phyloP scores from a whole-genome alignment of 2,329 filamentous ascomycete species.

The Fusarium luffae region DNA sequence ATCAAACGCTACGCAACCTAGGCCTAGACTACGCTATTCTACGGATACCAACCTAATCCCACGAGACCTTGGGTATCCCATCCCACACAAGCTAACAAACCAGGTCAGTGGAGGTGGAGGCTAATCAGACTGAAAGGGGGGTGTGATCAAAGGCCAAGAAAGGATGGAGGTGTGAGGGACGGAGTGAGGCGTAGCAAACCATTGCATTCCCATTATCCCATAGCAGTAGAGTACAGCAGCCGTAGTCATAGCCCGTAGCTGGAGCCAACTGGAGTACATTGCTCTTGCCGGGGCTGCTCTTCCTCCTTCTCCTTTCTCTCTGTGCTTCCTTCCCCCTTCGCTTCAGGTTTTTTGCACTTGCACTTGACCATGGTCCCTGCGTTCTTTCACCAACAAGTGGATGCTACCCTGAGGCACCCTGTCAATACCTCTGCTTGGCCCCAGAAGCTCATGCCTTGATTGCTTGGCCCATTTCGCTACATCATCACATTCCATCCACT shows the following conservation, averaged over 20 bases:
- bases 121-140: neutral
- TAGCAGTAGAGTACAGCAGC: neutral
- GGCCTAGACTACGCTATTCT: neutral
- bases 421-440: constrained; percentile 3
- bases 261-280: neutral
- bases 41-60: constrained; percentile 26
- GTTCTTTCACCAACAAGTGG: constrained; percentile 10
- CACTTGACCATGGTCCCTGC: constrained; percentile 14
- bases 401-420: constrained; percentile 14
- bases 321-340: constrained; percentile 14
- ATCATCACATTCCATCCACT: constrained; percentile 41
- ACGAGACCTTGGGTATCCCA: constrained; percentile 22
- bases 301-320: constrained; percentile 7
- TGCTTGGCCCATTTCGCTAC: constrained; percentile 37
- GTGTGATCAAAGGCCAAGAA: constrained; percentile 2
- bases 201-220: neutral
- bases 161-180: constrained; percentile 3
- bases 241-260: neutral
- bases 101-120: neutral
- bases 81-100: constrained; percentile 1
- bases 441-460: constrained; percentile 18
- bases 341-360: constrained; percentile 11
- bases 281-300: constrained; percentile 2
- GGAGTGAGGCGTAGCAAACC: constrained; percentile 4
- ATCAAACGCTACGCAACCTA: constrained; percentile 14